A percentile compares a stretch with the other conserved stretches of the same genome.
phyloP scores from a whole-genome alignment of 1,284 basidiomycete species.

The Heterobasidion parviporum region DNA sequence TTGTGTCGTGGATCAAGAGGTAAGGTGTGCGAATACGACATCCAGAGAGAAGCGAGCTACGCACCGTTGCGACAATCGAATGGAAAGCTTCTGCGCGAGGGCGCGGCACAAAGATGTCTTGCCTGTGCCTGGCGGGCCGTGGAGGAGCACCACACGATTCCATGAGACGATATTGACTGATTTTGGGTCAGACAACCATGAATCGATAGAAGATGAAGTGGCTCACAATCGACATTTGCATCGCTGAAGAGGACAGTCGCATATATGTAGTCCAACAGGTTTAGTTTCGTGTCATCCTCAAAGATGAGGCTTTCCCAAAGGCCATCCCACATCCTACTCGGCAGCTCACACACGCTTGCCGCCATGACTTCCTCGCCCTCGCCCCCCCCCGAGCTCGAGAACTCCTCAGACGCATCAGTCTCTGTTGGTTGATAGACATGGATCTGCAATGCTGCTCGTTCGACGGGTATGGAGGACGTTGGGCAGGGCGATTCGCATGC shows the following conservation, averaged over 20 bases:
- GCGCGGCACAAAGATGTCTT: slow-evolving; percentile 95
- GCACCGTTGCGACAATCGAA: slow-evolving; percentile 78
- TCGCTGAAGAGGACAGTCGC: slow-evolving; percentile 89
- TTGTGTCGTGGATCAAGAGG: slow-evolving; percentile 21
- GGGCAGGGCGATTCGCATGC: slow-evolving; percentile 63
- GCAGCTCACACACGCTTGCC: slow-evolving; percentile 81
- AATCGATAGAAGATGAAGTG: slow-evolving; percentile 9
- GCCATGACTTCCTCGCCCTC: slow-evolving; percentile 77
- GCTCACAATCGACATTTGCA: slow-evolving; percentile 77
- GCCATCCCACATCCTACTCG: slow-evolving; percentile 78
- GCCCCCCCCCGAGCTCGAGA: slow-evolving; percentile 51
- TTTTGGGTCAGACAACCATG: slow-evolving; percentile 6
- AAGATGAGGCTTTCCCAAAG: slow-evolving; percentile 92
- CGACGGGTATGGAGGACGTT: slow-evolving; percentile 43
- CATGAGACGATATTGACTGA: slow-evolving; percentile 87
- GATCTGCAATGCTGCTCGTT: slow-evolving; percentile 60
- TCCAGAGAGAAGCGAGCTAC: slow-evolving; percentile 10
- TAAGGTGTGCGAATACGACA: neutral
- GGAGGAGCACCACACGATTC: slow-evolving; percentile 91
- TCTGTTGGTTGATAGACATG: slow-evolving; percentile 83
- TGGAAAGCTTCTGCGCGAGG: slow-evolving; percentile 91
- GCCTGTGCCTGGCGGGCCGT: slow-evolving; percentile 96
- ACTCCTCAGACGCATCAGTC: slow-evolving; percentile 69
- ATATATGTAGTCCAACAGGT: slow-evolving; percentile 89
- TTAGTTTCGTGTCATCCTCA: slow-evolving; percentile 81